Percentiles rank a stretch among this genome's conserved stretches.
These are phyloP conservation scores for Dactylellina leptospora DNA, from an alignment of 2,329 filamentous ascomycete genomes.

Conservation along the genomic window DNA sequence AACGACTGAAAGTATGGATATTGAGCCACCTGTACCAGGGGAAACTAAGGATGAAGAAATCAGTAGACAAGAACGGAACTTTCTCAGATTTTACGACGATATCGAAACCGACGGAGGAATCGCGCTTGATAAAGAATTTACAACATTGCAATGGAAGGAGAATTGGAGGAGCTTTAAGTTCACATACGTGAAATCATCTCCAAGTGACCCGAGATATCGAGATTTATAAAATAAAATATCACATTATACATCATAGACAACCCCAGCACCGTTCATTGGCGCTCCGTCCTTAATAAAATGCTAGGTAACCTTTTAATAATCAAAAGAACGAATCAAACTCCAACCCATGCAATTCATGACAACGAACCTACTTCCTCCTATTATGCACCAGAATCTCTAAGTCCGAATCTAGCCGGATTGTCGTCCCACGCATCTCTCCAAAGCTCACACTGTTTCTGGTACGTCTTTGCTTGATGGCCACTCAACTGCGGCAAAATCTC, in stretches of 20 bases:
- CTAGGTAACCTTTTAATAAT: neutral
- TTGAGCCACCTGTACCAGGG: slow-evolving; percentile 27
- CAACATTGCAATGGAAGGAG: slow-evolving; percentile 34
- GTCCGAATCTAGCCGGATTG: slow-evolving; percentile 8
- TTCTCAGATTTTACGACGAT: slow-evolving; percentile 35
- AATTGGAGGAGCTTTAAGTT: slow-evolving; percentile 45
- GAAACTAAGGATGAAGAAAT: slow-evolving; percentile 33
- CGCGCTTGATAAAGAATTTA: slow-evolving; percentile 20
- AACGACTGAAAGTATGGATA: slow-evolving; percentile 18
- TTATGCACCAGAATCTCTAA: slow-evolving; percentile 39
- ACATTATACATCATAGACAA: too few relatives aligned
- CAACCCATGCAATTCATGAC: neutral
- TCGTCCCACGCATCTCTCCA: slow-evolving; percentile 36
- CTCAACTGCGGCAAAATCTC: slow-evolving; percentile 18
- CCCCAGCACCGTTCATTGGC: too few relatives aligned
- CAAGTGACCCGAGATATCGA: neutral
- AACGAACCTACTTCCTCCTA: neutral
- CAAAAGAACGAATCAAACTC: neutral
- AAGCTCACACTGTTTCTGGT: slow-evolving; percentile 24
- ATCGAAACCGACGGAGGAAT: slow-evolving; percentile 27
- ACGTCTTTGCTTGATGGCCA: slow-evolving; percentile 1
- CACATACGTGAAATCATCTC: slow-evolving; percentile 1
- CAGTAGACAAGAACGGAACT: slow-evolving; percentile 37
- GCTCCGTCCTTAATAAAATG: too few relatives aligned
- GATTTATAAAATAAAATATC: too few relatives aligned